Evolutionary conservation across 2,329 filamentous ascomycete genomes (phyloP), one percentile per base, ranked within the genome.

Genomic region (Trichoderma afroharzianum): DNA sequence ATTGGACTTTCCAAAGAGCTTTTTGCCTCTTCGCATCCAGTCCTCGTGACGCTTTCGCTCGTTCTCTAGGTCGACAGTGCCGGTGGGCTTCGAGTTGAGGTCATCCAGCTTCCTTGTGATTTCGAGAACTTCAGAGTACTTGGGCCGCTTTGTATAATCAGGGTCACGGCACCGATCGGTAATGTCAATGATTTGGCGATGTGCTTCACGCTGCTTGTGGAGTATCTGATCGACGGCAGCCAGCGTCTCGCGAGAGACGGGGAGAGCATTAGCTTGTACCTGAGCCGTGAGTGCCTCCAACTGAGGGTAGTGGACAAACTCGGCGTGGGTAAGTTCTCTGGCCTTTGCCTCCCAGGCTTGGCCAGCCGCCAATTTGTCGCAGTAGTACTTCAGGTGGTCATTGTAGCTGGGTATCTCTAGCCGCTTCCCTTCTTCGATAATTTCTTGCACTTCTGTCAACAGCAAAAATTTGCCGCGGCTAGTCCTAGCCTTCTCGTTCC

Each of bases 1-100:
- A 79, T 99, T 99, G 1, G 96, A 96, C 81, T 99, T 99, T 67
- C 96, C 96, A 78, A 99, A 99, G 0, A 99, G 83, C 80, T 98
- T 98, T 83, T 99, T 99, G 64, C 96, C 96, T 77, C 94, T 94
- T 36, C 96, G 89, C 95, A 99, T 99, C 96, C 96, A 99, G 80
- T 99, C 96, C 79, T 99, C 96, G 75, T 98, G 96, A 8, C 93
- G 90, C 79, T 96, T 97, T 75, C 96, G 92, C 80, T 98, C 94
- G 74, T 94, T 95, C 79, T 99, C 96, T 5, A 99, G 88, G 77
- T 99, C 96, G 39, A 97, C 88, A 0, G 95, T 97, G 2, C 96
- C 96, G 53, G 88, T 89, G 0, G 96, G 96, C 78, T 98, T 98
- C 74, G 94, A 97, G 76, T 97, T 97, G 11, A 98, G 87, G 68